Evolutionary conservation across 306 rosid species (phyloP).

Genomic region (Herpetospermum pedunculosum): DNA sequence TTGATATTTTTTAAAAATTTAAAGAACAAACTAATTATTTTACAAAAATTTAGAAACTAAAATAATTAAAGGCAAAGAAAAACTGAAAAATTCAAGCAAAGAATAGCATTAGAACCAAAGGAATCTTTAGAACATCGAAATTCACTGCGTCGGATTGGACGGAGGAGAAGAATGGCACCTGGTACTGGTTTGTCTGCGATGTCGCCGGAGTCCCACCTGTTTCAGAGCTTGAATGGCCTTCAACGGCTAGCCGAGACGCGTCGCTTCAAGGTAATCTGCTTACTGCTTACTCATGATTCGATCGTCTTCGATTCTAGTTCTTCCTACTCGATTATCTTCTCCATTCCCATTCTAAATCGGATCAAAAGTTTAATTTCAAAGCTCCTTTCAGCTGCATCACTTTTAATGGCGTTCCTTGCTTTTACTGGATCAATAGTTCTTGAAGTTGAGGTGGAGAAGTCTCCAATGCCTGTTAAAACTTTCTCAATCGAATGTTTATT

Average conservation of each 20-base stretch:
- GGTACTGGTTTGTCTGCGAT: conserved; percentile 38
- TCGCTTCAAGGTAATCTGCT: conserved; percentile 43
- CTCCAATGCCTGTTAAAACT: not conserved
- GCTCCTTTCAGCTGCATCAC: not conserved
- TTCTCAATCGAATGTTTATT: not conserved
- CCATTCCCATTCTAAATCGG: not conserved
- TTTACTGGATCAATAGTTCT: not conserved
- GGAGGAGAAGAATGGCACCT: conserved; percentile 24
- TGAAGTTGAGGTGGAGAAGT: not conserved
- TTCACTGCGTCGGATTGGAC: not conserved
- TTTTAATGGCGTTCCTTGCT: not conserved
- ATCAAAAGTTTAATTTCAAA: not conserved
- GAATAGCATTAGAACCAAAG: not conserved
- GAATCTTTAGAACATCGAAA: not conserved
- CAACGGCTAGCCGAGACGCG: conserved; percentile 57
- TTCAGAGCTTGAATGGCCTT: conserved; percentile 53
- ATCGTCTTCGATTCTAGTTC: not conserved
- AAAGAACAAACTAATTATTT: no score
- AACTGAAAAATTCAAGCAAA: not conserved
- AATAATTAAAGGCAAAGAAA: no score
- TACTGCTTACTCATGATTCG: not conserved
- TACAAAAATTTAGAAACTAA: no score
- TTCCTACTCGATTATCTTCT: not conserved
- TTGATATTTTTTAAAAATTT: no score
- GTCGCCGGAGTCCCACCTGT: conserved; percentile 22